Percentiles rank a stretch among this genome's conserved stretches.
These are phyloP conservation scores for Cicer cuneatum DNA, from an alignment of 306 rosid species.

Conservation along the genomic window DNA sequence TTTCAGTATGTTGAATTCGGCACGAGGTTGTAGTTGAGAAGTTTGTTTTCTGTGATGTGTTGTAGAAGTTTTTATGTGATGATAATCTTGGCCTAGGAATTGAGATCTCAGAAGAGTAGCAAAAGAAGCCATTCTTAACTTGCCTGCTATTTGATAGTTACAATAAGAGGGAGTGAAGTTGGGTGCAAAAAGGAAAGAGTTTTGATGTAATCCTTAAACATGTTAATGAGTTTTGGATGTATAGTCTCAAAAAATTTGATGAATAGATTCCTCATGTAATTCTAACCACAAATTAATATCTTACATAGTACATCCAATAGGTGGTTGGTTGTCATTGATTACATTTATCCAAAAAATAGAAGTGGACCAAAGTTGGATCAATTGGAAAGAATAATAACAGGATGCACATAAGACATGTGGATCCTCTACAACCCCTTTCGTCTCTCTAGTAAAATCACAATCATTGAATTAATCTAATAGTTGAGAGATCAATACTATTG, in stretches of 20 bases:
- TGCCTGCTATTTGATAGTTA: not conserved
- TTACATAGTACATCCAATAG: not conserved
- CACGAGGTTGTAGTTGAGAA: constrained; percentile 27
- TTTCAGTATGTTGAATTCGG: constrained; percentile 68
- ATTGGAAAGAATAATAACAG: not conserved
- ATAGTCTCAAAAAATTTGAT: not conserved
- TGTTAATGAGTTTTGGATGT: not conserved
- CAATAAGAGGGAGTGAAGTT: not conserved
- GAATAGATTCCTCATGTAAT: constrained; percentile 22
- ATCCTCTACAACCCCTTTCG: not conserved
- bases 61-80: constrained; percentile 43
- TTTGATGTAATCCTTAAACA: not conserved
- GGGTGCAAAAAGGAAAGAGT: not conserved
- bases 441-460: not conserved
- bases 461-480: not conserved
- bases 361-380: not conserved
- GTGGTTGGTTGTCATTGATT: constrained; percentile 40
- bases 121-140: constrained; percentile 59
- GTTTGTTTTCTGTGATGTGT: constrained; percentile 41
- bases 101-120: constrained; percentile 58
- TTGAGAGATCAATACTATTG: not conserved
- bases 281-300: constrained; percentile 44
- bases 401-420: not conserved
- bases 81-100: constrained; percentile 58
- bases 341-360: not conserved